Conservation (phyloP, 345 rosid genomes). For the Cardamine occulta region DNA sequence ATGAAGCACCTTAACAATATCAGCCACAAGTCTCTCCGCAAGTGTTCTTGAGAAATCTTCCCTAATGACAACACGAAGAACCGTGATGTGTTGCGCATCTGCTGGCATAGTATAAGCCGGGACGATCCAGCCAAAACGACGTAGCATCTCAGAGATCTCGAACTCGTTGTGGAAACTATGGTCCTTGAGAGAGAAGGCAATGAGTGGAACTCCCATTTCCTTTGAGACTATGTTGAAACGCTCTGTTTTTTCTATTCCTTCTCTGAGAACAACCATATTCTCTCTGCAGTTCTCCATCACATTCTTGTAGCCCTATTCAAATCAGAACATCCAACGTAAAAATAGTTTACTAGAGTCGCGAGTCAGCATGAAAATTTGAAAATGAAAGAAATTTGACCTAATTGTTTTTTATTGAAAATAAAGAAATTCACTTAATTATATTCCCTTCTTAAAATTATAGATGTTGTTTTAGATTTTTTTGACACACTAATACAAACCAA, state of each 20-base stretch:
- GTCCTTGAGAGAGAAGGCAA: slow-evolving; percentile 90
- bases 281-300: slow-evolving; percentile 90
- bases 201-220: slow-evolving; percentile 82
- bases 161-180: slow-evolving; percentile 67
- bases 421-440: no score
- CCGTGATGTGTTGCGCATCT: slow-evolving; percentile 84
- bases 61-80: slow-evolving; percentile 83
- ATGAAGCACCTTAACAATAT: slow-evolving; percentile 58
- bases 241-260: slow-evolving; percentile 77
- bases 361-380: background rate
- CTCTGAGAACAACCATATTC: slow-evolving; percentile 67
- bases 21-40: slow-evolving; percentile 75
- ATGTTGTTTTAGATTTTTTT: background rate
- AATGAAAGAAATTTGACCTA: background rate
- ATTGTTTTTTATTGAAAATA: no score
- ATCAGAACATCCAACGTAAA: background rate
- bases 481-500: background rate
- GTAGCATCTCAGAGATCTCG: slow-evolving; percentile 75
- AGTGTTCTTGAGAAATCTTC: slow-evolving; percentile 94
- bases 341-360: background rate
- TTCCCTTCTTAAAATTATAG: background rate
- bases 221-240: slow-evolving; percentile 80
- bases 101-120: slow-evolving; percentile 96
- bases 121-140: slow-evolving; percentile 95
- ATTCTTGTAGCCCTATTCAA: slow-evolving; percentile 68